Percentiles rank a stretch among this genome's conserved stretches.
Conservation (phyloP, 805 yeast genomes). For the Barnettozyma californica region DNA sequence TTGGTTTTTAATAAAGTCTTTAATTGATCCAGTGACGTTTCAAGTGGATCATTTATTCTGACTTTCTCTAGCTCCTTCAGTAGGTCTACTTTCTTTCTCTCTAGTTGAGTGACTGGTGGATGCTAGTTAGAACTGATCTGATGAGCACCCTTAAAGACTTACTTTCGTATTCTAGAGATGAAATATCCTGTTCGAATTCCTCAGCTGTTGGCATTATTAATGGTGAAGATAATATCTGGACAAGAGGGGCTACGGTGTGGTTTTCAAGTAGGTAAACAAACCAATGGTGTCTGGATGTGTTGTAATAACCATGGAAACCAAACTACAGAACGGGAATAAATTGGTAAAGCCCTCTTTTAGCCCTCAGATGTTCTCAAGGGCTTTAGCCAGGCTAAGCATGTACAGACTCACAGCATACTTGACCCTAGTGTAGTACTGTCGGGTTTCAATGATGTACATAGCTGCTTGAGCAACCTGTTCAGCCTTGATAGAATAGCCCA, state of each 20-base stretch:
- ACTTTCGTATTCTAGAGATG: constrained; percentile 31
- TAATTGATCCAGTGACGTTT: constrained; percentile 28
- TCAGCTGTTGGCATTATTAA: constrained; percentile 24
- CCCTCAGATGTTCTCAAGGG: constrained; percentile 5
- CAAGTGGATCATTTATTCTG: constrained; percentile 17
- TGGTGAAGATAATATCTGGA: not conserved
- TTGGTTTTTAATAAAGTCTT: constrained; percentile 7
- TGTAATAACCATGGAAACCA: not conserved
- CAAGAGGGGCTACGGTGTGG: not conserved
- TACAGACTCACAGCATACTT: constrained; percentile 6
- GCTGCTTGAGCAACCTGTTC: constrained; percentile 17
- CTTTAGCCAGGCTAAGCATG: constrained; percentile 5
- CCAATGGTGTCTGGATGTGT: not conserved
- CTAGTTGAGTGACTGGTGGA: constrained; percentile 20
- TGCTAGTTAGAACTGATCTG: not conserved
- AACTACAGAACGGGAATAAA: not conserved
- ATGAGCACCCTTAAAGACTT: not conserved
- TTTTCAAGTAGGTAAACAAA: not conserved
- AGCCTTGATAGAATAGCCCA: constrained; percentile 17
- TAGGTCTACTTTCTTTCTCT: constrained; percentile 15
- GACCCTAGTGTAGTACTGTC: not conserved
- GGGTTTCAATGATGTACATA: constrained; percentile 13
- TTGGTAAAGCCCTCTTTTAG: not conserved
- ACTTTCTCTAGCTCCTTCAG: constrained; percentile 24
- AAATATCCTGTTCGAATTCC: constrained; percentile 32